Percentiles rank a stretch among this genome's conserved stretches.
These are phyloP conservation scores for Camellia japonica DNA, from an alignment of 148 eudicot species.

Conservation along the genomic window DNA sequence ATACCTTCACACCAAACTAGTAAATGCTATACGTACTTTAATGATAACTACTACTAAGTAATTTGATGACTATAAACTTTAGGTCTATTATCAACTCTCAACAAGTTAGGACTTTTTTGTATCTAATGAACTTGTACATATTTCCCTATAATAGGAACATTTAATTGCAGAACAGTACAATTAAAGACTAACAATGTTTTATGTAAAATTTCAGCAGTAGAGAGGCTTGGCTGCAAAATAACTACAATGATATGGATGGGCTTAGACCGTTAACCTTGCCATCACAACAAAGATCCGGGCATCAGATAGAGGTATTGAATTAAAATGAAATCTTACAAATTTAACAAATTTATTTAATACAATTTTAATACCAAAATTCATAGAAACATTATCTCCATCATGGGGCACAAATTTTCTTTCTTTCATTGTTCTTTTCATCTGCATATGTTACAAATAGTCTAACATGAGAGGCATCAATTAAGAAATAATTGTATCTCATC, in stretches of 20 bases:
- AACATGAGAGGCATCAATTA: background rate
- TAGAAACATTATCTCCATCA: no score
- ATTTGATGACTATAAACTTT: no score
- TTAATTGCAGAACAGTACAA: background rate
- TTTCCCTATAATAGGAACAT: background rate
- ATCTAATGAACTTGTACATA: no score
- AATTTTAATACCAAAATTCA: background rate
- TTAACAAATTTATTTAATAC: background rate
- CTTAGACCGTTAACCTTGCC: conserved; percentile 24
- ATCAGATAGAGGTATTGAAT: conserved; percentile 35
- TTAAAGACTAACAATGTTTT: background rate
- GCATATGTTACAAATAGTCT: background rate
- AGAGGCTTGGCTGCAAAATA: conserved; percentile 34
- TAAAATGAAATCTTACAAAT: no score
- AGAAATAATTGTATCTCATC: background rate
- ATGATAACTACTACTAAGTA: no score
- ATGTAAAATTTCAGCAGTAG: conserved; percentile 28
- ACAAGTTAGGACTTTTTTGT: no score
- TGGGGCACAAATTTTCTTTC: background rate
- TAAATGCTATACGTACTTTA: no score
- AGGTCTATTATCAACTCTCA: no score
- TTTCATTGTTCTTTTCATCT: background rate
- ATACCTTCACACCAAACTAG: no score
- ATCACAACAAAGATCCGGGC: conserved; percentile 30
- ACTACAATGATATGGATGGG: conserved; percentile 27